Conservation (phyloP, 1,139 yeast genomes). For the Scheffersomyces lignicola region DNA sequence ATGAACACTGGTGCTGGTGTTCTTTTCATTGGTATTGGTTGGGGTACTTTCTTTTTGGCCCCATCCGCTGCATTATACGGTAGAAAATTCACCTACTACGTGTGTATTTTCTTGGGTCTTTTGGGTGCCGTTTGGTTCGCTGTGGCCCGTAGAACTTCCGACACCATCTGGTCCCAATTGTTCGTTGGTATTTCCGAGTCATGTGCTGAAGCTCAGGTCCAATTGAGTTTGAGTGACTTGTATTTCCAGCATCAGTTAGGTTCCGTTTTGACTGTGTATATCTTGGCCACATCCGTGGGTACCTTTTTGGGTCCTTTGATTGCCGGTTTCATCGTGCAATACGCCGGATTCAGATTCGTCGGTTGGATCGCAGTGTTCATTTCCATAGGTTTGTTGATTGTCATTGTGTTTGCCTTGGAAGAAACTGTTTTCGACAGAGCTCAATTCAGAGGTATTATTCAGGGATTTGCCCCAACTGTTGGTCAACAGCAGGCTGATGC, state of each 20-base stretch:
- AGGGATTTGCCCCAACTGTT: slow-evolving; percentile 4
- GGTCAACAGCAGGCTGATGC: background rate
- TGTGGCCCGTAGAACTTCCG: slow-evolving; percentile 51
- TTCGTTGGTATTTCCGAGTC: slow-evolving; percentile 83
- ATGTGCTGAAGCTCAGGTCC: slow-evolving; percentile 86
- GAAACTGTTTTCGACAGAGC: slow-evolving; percentile 76
- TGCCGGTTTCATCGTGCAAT: slow-evolving; percentile 68
- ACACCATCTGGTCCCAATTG: slow-evolving; percentile 78
- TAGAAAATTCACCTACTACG: slow-evolving; percentile 62
- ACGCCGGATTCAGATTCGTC: slow-evolving; percentile 74
- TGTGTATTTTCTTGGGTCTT: slow-evolving; percentile 62
- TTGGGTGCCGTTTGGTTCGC: slow-evolving; percentile 79
- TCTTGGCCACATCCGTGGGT: slow-evolving; percentile 76
- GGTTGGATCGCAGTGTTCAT: slow-evolving; percentile 80
- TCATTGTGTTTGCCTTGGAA: slow-evolving; percentile 62
- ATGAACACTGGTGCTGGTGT: slow-evolving; percentile 88
- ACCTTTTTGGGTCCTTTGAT: slow-evolving; percentile 80
- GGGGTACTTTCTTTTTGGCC: slow-evolving; percentile 65
- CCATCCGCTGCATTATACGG: slow-evolving; percentile 78
- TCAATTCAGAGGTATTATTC: slow-evolving; percentile 5
- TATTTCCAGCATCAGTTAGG: slow-evolving; percentile 80
- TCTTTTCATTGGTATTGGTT: slow-evolving; percentile 71
- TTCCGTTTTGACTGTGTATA: slow-evolving; percentile 67
- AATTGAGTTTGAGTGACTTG: slow-evolving; percentile 70
- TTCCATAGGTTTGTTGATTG: slow-evolving; percentile 57